Evolutionary conservation across 179 eudicot species (phyloP).

Genomic region (Silene noctiflora): DNA sequence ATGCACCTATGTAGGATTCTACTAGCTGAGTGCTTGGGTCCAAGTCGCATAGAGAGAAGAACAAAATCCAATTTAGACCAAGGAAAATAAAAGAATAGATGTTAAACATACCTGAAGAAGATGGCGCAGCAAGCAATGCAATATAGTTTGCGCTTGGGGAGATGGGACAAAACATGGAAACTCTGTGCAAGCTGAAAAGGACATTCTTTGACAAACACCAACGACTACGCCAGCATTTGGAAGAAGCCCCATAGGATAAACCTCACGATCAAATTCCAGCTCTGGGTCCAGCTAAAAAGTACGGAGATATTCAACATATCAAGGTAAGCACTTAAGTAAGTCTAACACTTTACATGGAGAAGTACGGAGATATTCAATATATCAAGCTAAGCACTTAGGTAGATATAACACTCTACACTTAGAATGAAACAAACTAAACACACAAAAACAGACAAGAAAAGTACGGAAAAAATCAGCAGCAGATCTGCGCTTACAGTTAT

Average conservation of each 20-base stretch:
- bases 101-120: conserved; percentile 74
- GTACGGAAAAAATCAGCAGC: neutral
- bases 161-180: conserved; percentile 98
- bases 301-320: conserved; percentile 19
- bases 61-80: neutral
- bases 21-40: neutral
- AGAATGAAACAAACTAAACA: neutral
- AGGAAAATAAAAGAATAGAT: neutral
- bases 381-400: conserved; percentile 10
- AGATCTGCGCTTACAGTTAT: neutral
- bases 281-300: conserved; percentile 88
- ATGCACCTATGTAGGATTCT: neutral
- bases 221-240: conserved; percentile 97
- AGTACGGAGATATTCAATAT: conserved; percentile 17
- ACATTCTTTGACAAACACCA: conserved; percentile 90
- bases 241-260: conserved; percentile 95
- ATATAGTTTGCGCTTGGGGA: conserved; percentile 95
- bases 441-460: neutral
- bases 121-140: conserved; percentile 92
- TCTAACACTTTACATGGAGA: neutral
- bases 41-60: neutral
- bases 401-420: neutral
- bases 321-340: neutral
- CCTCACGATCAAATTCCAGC: conserved; percentile 96
- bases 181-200: conserved; percentile 91